Conservation (phyloP, 371 early-diverging fungal species). For the Thermomucor indicae-seudaticae region DNA sequence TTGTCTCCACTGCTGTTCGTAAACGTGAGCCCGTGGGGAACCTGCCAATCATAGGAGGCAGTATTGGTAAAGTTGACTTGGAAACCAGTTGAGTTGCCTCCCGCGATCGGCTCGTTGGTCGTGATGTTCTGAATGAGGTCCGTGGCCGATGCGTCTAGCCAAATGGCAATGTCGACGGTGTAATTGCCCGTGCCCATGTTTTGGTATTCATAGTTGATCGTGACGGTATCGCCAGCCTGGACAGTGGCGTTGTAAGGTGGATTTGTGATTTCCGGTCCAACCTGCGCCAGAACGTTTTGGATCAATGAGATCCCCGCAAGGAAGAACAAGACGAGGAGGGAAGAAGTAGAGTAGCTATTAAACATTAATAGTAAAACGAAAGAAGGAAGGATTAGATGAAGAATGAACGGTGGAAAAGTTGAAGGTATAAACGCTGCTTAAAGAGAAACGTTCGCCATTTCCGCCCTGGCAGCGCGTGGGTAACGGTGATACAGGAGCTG, state of each 20-base stretch:
- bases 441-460: no score
- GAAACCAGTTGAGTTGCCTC: constrained; percentile 32
- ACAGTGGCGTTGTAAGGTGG: constrained; percentile 28
- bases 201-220: constrained; percentile 25
- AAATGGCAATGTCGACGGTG: constrained; percentile 25
- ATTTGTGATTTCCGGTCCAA: constrained; percentile 26
- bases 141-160: constrained; percentile 19
- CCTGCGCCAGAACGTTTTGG: constrained; percentile 12
- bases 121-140: constrained; percentile 19
- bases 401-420: no score
- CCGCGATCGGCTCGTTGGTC: constrained; percentile 8
- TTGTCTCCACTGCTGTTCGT: neutral
- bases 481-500: no score
- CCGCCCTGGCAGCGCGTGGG: no score
- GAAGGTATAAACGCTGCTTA: no score
- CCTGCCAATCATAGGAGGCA: constrained; percentile 32
- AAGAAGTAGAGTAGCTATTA: no score
- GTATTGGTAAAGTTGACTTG: constrained; percentile 16
- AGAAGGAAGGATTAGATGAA: no score
- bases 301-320: no score
- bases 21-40: constrained; percentile 22
- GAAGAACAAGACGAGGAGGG: no score
- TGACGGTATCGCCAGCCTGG: constrained; percentile 18
- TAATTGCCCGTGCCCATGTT: constrained; percentile 39
- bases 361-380: no score